Conservation (phyloP, 257 asterid genomes). For the Solanum tacnaense region DNA sequence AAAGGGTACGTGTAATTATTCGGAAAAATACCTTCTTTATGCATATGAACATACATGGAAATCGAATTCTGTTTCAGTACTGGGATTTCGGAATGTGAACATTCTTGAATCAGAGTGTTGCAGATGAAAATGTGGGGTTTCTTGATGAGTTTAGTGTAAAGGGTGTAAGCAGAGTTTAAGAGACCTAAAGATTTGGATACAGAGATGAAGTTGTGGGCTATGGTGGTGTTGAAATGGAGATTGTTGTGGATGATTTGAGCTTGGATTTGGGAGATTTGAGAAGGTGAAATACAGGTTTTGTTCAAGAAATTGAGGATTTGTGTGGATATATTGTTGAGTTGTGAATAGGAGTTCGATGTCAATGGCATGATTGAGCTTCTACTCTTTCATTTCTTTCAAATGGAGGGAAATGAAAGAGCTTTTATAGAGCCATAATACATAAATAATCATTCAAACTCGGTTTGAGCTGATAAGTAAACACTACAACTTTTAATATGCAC, state of each 20-base stretch:
- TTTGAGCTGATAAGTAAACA: not conserved
- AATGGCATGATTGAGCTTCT: not conserved
- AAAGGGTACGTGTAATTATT: slow-evolving; percentile 56
- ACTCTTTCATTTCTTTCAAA: not conserved
- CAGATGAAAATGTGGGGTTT: slow-evolving; percentile 48
- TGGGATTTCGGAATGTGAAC: slow-evolving; percentile 34
- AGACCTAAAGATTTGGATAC: slow-evolving; percentile 38
- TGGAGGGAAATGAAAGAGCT: not conserved
- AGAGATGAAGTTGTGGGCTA: slow-evolving; percentile 40
- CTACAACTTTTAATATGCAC: not conserved
- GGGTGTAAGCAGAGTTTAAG: slow-evolving; percentile 40
- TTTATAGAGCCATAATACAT: not conserved
- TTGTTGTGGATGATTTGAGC: slow-evolving; percentile 40
- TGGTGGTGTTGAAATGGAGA: slow-evolving; percentile 36
- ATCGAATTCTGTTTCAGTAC: slow-evolving; percentile 11
- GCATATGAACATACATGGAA: slow-evolving; percentile 40
- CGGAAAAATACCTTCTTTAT: slow-evolving; percentile 8
- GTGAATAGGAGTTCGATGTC: not conserved
- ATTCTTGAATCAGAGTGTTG: slow-evolving; percentile 55
- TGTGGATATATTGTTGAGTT: not conserved
- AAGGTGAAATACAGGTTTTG: slow-evolving; percentile 9
- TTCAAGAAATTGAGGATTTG: slow-evolving; percentile 17
- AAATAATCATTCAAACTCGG: no score
- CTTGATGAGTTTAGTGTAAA: slow-evolving; percentile 29
- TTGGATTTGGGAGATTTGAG: slow-evolving; percentile 46